phyloP scores from a whole-genome alignment of 495 filamentous ascomycete genomes.

The Staphylotrichum longicolle region DNA sequence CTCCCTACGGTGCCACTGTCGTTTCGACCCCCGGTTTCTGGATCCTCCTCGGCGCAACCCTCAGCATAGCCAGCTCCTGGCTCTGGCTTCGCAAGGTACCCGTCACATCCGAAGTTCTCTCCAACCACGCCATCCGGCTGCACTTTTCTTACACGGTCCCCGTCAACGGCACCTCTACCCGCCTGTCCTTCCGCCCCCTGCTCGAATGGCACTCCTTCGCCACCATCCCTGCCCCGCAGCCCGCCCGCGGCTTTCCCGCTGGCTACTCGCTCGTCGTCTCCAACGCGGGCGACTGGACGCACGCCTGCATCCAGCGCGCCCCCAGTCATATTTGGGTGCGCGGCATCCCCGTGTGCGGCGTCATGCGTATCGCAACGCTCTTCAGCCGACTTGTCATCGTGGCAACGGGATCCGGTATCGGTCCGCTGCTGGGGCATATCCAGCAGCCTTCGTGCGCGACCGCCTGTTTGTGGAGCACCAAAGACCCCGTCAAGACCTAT shows the following conservation, averaged over 20 bases:
- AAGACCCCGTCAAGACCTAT: slow-evolving; percentile 39
- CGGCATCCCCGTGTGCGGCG: slow-evolving; percentile 54
- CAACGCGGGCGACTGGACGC: slow-evolving; percentile 71
- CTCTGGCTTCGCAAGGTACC: slow-evolving; percentile 53
- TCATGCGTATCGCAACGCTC: slow-evolving; percentile 61
- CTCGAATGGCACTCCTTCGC: slow-evolving; percentile 73
- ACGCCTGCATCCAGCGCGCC: slow-evolving; percentile 50
- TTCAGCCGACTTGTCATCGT: slow-evolving; percentile 64
- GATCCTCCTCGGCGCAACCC: slow-evolving; percentile 52
- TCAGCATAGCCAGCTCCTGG: slow-evolving; percentile 59
- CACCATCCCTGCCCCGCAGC: slow-evolving; percentile 50
- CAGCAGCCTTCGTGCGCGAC: slow-evolving; percentile 29
- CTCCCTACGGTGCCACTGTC: slow-evolving; percentile 38
- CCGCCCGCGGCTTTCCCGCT: slow-evolving; percentile 11
- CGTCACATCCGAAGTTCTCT: slow-evolving; percentile 56
- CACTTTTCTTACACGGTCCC: slow-evolving; percentile 57
- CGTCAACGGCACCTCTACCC: slow-evolving; percentile 27
- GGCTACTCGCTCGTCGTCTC: slow-evolving; percentile 65
- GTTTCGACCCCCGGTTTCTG: slow-evolving; percentile 53
- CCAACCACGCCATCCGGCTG: slow-evolving; percentile 58
- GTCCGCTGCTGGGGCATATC: slow-evolving; percentile 50
- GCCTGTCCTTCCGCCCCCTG: slow-evolving; percentile 52
- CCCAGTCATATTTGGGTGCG: slow-evolving; percentile 53
- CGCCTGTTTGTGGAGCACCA: slow-evolving; percentile 44
- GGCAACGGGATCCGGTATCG: slow-evolving; percentile 71